Evolutionary conservation across 306 rosid genomes (phyloP), one percentile per base, ranked within the genome.

Genomic region (Cyclanthera cordifolia): DNA sequence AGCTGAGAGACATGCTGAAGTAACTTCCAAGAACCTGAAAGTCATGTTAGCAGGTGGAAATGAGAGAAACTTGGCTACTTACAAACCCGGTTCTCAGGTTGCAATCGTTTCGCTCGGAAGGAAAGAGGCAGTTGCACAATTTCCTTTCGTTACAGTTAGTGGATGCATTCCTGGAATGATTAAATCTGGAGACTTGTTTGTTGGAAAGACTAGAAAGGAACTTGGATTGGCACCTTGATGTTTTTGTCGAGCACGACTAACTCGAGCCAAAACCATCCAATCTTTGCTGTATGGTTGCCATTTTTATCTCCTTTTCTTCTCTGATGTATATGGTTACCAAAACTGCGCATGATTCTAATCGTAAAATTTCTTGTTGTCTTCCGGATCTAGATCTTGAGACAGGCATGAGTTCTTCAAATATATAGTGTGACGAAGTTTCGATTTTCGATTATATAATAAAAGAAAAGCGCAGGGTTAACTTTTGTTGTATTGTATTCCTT

Each of bases 111-210:
- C 78, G 3, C 84, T 80, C 3, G 84, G 84, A 61, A 80, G 80
- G 76, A 80, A 73, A 6, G 76, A 73, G 20, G 84, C 67, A 37
- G 21, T 80, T 37, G 95, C 91, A 49, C 90, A 90, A 15, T 75
- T 84, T 24, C 88, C 89, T 17, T 82, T 78, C 69, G 20, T 84
- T 70, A 88, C 91, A 19, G 19, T 85, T n/a, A 17, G 77, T 16
- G 95, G 88, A 55, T 79, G 85, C 79, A 17, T 87, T 8, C 90
- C 92, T 43, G 92, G 95, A 16, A 5, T 82, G 50, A 84, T 87
- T 69, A 85, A 90, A 41, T 87, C 96, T 59, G 88, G 91, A 20
- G 95, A 90, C 82, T 67, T 87, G 82, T 90, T 87, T 76, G 95
- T 87, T 52, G 90, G 96, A 4, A 85, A 79, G 76, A 85, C 91